Evolutionary conservation across 306 rosid species (phyloP), one percentile per base, ranked within the genome.

Genomic region (Clitoria ternatea): DNA sequence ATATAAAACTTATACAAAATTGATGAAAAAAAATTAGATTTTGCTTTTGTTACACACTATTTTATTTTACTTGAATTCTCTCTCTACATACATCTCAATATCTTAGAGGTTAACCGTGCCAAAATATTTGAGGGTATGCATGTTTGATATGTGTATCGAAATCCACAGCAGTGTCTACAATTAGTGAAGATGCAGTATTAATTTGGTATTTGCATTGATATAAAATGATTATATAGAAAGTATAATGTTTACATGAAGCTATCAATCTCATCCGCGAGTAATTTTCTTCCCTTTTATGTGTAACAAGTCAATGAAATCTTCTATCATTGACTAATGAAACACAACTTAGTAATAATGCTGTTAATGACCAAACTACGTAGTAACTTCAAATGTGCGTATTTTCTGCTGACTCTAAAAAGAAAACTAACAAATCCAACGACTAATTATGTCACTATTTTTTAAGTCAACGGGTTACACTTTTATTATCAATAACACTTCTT

Each of bases 281-380:
- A 74, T 39, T 18, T 37, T 54, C 27, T 42, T 29, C 52, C 36
- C 19, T 12, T 67, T 5, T 18, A 37, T 49, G 27, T 61, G 35
- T 50, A 59, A 27, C 24, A 65, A 59, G 82, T 72, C 79, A 79
- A 79, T 36, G 33, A 56, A 72, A 49, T 57, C 19, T 27, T 79
- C 55, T n/a, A 66, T 59, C 33, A 66, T 79, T 66, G 70, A 72
- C 70, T 22, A 35, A 36, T 33, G 69, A 71, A 78, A 5, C 55
- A 32, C 73, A 66, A 45, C 11, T 52, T 71, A 18, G 64, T 65
- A 18, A 71, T 65, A 45, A 77, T 78, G 30, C 6, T 63, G 47
- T 63, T 56, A 43, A 71, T 52, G 77, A 62, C 77, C 47, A 43
- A 63, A 47, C 6, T 15, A 32, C 42, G 15, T 19, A 27, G 35